phyloP scores from a whole-genome alignment of 345 rosid genomes.

The Adansonia digitata region DNA sequence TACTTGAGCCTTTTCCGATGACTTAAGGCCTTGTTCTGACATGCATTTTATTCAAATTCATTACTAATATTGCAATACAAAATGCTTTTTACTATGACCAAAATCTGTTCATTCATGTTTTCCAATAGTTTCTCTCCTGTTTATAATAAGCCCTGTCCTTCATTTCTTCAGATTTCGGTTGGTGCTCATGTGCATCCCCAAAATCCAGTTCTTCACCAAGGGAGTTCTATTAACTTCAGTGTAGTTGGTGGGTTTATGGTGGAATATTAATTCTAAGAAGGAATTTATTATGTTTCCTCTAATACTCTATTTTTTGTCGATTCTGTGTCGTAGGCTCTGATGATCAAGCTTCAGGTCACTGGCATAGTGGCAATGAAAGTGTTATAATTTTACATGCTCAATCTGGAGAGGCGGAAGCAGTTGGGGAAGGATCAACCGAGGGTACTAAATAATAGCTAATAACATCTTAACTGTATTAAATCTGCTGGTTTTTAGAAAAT shows the following conservation, averaged over 20 bases:
- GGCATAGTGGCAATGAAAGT: slow-evolving; percentile 65
- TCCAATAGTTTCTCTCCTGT: slow-evolving; percentile 2
- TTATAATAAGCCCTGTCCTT: slow-evolving; percentile 9
- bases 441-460: slow-evolving; percentile 33
- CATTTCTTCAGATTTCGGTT: slow-evolving; percentile 65
- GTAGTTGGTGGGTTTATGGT: slow-evolving; percentile 45
- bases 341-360: slow-evolving; percentile 51
- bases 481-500: slow-evolving; percentile 1
- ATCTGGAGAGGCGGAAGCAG: slow-evolving; percentile 72
- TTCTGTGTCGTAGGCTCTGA: slow-evolving; percentile 38
- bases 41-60: not conserved
- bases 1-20: not conserved
- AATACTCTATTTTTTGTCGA: not conserved
- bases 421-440: slow-evolving; percentile 61
- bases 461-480: not conserved
- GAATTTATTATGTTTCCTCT: not conserved
- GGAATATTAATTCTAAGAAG: slow-evolving; percentile 1
- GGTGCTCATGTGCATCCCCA: slow-evolving; percentile 75
- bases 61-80: not conserved
- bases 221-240: slow-evolving; percentile 52
- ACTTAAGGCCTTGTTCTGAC: not conserved
- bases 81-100: not conserved
- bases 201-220: slow-evolving; percentile 55
- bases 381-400: slow-evolving; percentile 43
- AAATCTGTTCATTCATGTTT: not conserved